A percentile compares a stretch with the other conserved stretches of the same genome.
These are phyloP conservation scores for Cordyceps militaris DNA, from an alignment of 2,329 filamentous ascomycete species.

Conservation along the genomic window DNA sequence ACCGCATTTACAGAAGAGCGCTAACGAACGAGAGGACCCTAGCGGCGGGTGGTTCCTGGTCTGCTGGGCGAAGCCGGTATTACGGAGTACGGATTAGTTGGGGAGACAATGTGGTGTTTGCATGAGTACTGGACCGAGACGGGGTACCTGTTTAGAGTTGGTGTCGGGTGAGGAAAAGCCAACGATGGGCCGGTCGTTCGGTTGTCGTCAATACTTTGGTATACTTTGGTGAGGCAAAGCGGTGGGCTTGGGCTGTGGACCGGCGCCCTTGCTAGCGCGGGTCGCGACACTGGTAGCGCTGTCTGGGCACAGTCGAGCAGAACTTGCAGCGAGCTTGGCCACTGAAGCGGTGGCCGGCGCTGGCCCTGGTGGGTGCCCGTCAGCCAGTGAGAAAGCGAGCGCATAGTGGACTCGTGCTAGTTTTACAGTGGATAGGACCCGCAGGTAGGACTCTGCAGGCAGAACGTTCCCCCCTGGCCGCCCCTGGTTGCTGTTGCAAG, in stretches of 20 bases:
- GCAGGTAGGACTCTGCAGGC: background rate
- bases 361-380: background rate
- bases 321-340: background rate
- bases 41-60: background rate
- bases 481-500: background rate
- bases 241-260: background rate
- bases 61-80: background rate
- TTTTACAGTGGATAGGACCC: conserved; percentile 4
- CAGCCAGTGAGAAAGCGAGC: background rate
- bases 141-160: no score
- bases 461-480: background rate
- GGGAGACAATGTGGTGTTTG: no score
- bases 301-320: background rate
- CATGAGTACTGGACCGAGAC: no score
- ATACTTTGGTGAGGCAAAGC: background rate
- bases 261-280: background rate
- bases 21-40: background rate
- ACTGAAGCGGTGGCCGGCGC: background rate
- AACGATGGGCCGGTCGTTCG: no score
- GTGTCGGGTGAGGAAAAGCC: no score
- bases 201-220: no score
- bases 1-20: conserved; percentile 5
- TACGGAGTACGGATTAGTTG: no score
- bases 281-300: background rate
- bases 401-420: background rate